Conservation (phyloP, 768 basidiomycete genomes). For the Nidula microcarpa region DNA sequence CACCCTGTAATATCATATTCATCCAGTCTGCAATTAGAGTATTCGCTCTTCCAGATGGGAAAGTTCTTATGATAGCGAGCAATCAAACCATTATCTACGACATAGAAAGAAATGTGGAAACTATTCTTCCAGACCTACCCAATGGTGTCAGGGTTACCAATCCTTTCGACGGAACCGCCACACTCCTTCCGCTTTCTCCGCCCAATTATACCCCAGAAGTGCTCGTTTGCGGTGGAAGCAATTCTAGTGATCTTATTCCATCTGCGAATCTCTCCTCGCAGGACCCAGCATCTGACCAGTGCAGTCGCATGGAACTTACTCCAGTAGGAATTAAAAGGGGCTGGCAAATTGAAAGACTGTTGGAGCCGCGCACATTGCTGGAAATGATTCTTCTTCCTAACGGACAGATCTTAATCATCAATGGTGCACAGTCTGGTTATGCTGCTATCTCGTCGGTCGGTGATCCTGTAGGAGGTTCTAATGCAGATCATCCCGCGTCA, state of each 20-base stretch:
- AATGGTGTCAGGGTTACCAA: constrained; percentile 41
- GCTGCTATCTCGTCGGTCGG: constrained; percentile 32
- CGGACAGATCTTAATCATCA: constrained; percentile 39
- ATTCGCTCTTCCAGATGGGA: constrained; percentile 36
- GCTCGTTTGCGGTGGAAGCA: constrained; percentile 44
- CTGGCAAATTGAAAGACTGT: constrained; percentile 44
- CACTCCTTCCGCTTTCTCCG: constrained; percentile 31
- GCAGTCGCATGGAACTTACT: constrained; percentile 37
- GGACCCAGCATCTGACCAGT: constrained; percentile 39
- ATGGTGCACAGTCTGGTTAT: constrained; percentile 39
- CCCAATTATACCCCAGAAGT: constrained; percentile 40
- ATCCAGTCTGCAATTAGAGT: constrained; percentile 20
- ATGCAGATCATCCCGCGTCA: constrained; percentile 27
- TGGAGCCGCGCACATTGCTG: constrained; percentile 33
- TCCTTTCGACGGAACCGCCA: constrained; percentile 34
- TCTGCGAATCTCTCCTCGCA: constrained; percentile 31
- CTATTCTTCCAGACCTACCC: constrained; percentile 37
- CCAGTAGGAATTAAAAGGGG: constrained; percentile 36
- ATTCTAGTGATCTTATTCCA: constrained; percentile 23
- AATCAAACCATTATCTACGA: constrained; percentile 40
- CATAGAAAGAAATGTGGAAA: constrained; percentile 31
- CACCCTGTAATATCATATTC: constrained; percentile 8
- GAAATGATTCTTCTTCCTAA: constrained; percentile 40
- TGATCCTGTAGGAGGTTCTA: constrained; percentile 20
- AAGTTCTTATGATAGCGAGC: constrained; percentile 36